These are phyloP conservation scores for Brassica hybrid DNA, from an alignment of 441 rosid genomes.

Conservation along the genomic window DNA sequence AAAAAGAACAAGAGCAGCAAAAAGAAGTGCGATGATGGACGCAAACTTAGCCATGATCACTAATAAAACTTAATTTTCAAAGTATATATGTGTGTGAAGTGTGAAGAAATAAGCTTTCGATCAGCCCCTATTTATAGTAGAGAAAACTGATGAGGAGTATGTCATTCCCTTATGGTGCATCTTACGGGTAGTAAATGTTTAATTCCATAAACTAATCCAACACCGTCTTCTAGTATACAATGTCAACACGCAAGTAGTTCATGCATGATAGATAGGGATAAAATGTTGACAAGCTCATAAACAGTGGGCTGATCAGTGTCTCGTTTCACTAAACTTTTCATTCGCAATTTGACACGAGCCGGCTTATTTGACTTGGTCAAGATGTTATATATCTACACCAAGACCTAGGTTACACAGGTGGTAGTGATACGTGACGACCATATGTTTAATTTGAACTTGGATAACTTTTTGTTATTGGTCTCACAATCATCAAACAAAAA, in stretches of 20 bases:
- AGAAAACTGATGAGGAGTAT: neutral
- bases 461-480: neutral
- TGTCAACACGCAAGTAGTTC: conserved; percentile 4
- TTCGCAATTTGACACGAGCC: conserved; percentile 6
- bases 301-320: conserved; percentile 18
- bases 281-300: conserved; percentile 10
- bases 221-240: conserved; percentile 2
- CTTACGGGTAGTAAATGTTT: neutral
- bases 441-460: conserved; percentile 5
- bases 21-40: conserved; percentile 6
- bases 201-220: neutral
- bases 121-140: conserved; percentile 17
- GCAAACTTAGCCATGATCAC: conserved; percentile 9
- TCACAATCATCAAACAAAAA: neutral
- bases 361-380: conserved; percentile 24
- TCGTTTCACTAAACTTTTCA: conserved; percentile 5
- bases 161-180: neutral
- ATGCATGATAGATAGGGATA: neutral
- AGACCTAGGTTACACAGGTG: neutral
- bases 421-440: neutral
- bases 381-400: neutral
- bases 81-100: neutral
- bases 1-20: conserved; percentile 18
- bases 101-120: conserved; percentile 20
- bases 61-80: neutral